These are phyloP conservation scores for Tetrapisispora arboricola DNA, from an alignment of 805 yeast genomes.

Conservation along the genomic window DNA sequence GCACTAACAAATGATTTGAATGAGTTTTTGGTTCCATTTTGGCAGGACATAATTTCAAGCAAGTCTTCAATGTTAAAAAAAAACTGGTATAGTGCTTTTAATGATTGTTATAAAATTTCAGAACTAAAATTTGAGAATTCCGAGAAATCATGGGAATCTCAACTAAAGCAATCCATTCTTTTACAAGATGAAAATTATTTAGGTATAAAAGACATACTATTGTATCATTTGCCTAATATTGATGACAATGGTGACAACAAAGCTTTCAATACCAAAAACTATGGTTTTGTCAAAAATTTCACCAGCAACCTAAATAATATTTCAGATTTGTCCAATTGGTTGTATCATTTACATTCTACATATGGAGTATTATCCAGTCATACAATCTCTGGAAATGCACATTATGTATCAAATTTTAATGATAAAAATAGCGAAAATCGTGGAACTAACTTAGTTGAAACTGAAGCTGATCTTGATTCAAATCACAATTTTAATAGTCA, in stretches of 20 bases:
- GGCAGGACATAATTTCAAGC: slow-evolving; percentile 22
- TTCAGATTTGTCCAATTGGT: slow-evolving; percentile 25
- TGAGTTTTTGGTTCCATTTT: slow-evolving; percentile 24
- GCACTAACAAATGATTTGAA: slow-evolving; percentile 22
- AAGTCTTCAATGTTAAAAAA: slow-evolving; percentile 16
- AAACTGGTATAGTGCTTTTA: slow-evolving; percentile 18
- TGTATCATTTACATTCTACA: slow-evolving; percentile 21
- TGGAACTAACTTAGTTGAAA: slow-evolving; percentile 6
- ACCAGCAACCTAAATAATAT: slow-evolving; percentile 15
- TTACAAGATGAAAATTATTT: slow-evolving; percentile 21
- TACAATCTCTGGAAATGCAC: slow-evolving; percentile 18
- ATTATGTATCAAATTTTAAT: slow-evolving; percentile 7
- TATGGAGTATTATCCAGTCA: slow-evolving; percentile 18
- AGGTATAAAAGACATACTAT: slow-evolving; percentile 23
- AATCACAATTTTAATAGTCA: too few relatives aligned
- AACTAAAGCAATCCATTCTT: slow-evolving; percentile 19
- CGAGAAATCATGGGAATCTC: slow-evolving; percentile 21
- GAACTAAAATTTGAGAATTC: slow-evolving; percentile 11
- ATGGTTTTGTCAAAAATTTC: slow-evolving; percentile 24
- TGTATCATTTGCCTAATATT: slow-evolving; percentile 22
- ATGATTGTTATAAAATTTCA: slow-evolving; percentile 17
- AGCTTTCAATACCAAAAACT: slow-evolving; percentile 9
- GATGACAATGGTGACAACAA: background rate
- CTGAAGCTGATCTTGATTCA: too few relatives aligned
- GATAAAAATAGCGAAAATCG: slow-evolving; percentile 10